Percentiles rank a stretch among this genome's conserved stretches.
Evolutionary conservation across 768 basidiomycete species (phyloP).

Genomic region (Podaxis sp.): DNA sequence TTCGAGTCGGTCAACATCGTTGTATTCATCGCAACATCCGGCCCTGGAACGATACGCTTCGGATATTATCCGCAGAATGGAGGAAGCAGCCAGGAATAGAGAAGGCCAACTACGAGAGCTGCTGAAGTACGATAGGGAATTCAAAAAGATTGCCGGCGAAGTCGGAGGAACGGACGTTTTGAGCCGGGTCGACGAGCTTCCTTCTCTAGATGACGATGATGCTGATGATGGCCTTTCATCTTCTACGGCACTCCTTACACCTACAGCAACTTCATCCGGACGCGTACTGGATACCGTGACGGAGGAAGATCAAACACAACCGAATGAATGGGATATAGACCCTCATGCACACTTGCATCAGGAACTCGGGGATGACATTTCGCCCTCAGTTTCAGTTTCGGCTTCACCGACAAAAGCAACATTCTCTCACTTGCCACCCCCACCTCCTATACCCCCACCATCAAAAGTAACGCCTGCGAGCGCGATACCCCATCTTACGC

Average conservation of each 20-base stretch:
- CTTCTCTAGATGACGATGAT: conserved; percentile 43
- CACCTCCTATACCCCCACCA: conserved; percentile 41
- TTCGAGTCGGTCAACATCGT: neutral
- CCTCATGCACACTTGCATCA: conserved; percentile 13
- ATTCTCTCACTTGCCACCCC: conserved; percentile 45
- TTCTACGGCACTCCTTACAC: conserved; percentile 24
- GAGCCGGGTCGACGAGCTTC: conserved; percentile 58
- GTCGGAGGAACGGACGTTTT: conserved; percentile 76
- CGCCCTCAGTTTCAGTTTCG: conserved; percentile 6
- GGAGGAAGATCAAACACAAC: conserved; percentile 9
- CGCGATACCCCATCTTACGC: conserved; percentile 64
- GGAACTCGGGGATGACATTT: conserved; percentile 10
- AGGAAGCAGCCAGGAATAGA: conserved; percentile 73
- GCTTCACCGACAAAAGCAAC: conserved; percentile 54
- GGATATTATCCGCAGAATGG: conserved; percentile 73
- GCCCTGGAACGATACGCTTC: conserved; percentile 70
- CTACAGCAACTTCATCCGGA: conserved; percentile 1
- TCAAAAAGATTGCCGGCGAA: conserved; percentile 74
- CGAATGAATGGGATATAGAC: conserved; percentile 14
- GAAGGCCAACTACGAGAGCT: conserved; percentile 82
- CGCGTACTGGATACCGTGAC: conserved; percentile 2
- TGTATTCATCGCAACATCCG: conserved; percentile 33
- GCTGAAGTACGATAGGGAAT: conserved; percentile 75
- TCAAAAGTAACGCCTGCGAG: conserved; percentile 49
- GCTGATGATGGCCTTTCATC: conserved; percentile 38